Percentiles rank a stretch among this genome's conserved stretches.
These are phyloP conservation scores for Lepidium aucheri DNA, from an alignment of 345 rosid species.

Conservation along the genomic window DNA sequence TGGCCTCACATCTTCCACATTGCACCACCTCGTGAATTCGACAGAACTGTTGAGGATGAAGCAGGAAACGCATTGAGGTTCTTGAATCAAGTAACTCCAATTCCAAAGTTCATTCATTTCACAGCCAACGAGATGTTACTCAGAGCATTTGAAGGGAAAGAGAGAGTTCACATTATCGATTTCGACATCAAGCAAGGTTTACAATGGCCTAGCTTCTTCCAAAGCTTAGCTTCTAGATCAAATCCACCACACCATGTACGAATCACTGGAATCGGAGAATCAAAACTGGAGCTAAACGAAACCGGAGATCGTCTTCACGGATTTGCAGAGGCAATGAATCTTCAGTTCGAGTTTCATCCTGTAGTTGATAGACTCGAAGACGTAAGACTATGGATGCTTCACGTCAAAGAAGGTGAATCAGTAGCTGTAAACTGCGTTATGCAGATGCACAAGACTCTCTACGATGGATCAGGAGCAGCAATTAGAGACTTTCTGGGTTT, in stretches of 20 bases:
- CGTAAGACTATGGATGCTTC: slow-evolving; percentile 99
- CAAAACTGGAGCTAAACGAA: slow-evolving; percentile 80
- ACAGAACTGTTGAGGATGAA: slow-evolving; percentile 64
- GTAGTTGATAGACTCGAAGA: slow-evolving; percentile 94
- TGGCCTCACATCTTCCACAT: slow-evolving; percentile 91
- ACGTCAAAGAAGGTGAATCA: slow-evolving; percentile 78
- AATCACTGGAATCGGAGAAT: slow-evolving; percentile 89
- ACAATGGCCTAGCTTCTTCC: slow-evolving; percentile 95
- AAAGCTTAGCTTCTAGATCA: slow-evolving; percentile 71
- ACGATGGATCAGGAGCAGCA: slow-evolving; percentile 57
- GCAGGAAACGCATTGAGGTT: slow-evolving; percentile 73
- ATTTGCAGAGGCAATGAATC: slow-evolving; percentile 73
- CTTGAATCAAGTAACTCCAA: slow-evolving; percentile 83
- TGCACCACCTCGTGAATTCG: slow-evolving; percentile 70
- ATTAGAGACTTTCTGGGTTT: slow-evolving; percentile 72
- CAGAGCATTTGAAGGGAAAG: slow-evolving; percentile 90
- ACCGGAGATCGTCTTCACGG: slow-evolving; percentile 83
- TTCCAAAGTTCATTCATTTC: slow-evolving; percentile 86
- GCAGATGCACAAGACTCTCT: slow-evolving; percentile 86
- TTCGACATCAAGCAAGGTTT: slow-evolving; percentile 97
- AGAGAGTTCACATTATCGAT: slow-evolving; percentile 84
- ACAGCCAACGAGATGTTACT: slow-evolving; percentile 83
- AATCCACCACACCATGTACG: slow-evolving; percentile 83
- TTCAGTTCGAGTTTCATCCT: slow-evolving; percentile 90
- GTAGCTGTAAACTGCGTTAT: slow-evolving; percentile 77